phyloP scores from a whole-genome alignment of 768 basidiomycete genomes.

The Serendipita vermifera region DNA sequence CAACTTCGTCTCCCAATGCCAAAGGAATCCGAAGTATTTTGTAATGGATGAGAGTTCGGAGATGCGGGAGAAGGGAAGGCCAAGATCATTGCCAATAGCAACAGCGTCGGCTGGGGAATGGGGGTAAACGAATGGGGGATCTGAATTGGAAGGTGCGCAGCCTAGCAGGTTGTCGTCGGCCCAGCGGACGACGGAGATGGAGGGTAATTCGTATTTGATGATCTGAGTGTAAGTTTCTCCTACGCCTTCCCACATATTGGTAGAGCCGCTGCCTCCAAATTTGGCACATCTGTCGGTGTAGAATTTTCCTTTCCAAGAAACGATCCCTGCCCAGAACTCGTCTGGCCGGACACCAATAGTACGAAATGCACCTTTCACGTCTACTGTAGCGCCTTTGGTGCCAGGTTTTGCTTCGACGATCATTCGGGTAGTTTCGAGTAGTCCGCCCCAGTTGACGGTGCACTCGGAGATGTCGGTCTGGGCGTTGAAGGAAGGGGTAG shows the following conservation, averaged over 20 bases:
- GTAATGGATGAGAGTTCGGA: neutral
- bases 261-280: slow-evolving; percentile 16
- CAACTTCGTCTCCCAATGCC: neutral
- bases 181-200: neutral
- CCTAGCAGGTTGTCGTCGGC: neutral
- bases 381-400: slow-evolving; percentile 18
- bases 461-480: neutral
- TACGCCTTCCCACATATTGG: slow-evolving; percentile 4
- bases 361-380: slow-evolving; percentile 15
- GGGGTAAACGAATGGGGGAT: neutral
- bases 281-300: slow-evolving; percentile 19
- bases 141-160: neutral
- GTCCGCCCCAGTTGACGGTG: neutral
- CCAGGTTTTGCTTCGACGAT: slow-evolving; percentile 17
- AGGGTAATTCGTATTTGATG: neutral
- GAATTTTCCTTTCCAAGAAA: slow-evolving; percentile 7
- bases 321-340: slow-evolving; percentile 7
- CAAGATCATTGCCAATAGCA: neutral
- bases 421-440: slow-evolving; percentile 10
- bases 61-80: neutral
- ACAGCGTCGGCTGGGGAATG: neutral
- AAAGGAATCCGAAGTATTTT: neutral
- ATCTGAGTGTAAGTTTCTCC: neutral
- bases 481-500: neutral
- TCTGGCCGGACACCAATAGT: slow-evolving; percentile 9